phyloP scores from a whole-genome alignment of 1,284 basidiomycete genomes.

The Butyriboletus regius region DNA sequence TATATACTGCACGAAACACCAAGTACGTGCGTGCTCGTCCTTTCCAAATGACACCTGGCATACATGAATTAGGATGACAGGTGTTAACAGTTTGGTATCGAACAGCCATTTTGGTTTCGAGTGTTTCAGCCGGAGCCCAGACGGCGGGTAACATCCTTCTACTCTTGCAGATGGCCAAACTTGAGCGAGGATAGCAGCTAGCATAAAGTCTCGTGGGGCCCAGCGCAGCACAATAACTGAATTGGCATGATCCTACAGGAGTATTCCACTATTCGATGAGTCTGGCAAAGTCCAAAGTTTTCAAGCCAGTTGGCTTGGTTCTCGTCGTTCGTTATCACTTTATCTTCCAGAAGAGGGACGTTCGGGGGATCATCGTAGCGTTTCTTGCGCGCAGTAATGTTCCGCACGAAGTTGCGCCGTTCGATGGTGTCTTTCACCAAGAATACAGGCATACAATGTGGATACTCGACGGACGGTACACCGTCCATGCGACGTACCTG shows the following conservation, averaged over 20 bases:
- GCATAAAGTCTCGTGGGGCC: background rate
- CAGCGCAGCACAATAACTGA: background rate
- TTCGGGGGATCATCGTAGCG: background rate
- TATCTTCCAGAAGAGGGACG: background rate
- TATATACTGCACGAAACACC: no score
- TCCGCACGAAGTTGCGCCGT: background rate
- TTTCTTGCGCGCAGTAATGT: conserved; percentile 3
- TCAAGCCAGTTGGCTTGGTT: background rate
- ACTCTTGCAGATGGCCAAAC: background rate
- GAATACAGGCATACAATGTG: conserved; percentile 1
- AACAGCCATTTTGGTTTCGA: background rate
- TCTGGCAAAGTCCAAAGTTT: background rate
- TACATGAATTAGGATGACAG: no score
- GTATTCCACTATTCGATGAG: background rate
- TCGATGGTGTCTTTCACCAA: conserved; percentile 1
- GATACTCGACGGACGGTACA: background rate
- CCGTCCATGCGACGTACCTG: conserved; percentile 15
- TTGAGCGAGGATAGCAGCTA: background rate
- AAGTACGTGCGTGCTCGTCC: no score
- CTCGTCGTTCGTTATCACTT: background rate
- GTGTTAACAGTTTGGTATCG: background rate
- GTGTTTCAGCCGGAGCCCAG: background rate
- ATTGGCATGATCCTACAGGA: background rate
- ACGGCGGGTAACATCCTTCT: background rate
- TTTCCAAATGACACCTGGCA: no score